A percentile compares a stretch with the other conserved stretches of the same genome.
Conservation (phyloP, 352 stramenopile species). For the Globisporangium polare region DNA sequence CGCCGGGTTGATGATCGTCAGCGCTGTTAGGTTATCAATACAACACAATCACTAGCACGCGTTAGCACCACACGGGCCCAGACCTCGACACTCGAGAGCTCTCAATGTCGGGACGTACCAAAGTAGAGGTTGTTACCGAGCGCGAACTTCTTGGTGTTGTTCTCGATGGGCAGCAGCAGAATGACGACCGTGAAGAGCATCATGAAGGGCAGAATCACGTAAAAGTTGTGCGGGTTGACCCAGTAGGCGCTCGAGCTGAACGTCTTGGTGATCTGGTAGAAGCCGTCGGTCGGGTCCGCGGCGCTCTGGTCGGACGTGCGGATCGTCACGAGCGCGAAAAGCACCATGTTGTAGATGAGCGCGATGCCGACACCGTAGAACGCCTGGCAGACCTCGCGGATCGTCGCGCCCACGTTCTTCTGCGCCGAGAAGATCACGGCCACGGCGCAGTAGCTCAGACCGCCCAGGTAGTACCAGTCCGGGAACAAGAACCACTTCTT, state of each 20-base stretch:
- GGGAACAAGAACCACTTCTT: slow-evolving; percentile 80
- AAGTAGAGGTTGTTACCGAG: slow-evolving; percentile 85
- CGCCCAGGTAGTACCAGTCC: slow-evolving; percentile 57
- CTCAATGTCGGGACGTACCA: slow-evolving; percentile 26
- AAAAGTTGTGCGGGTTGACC: slow-evolving; percentile 76
- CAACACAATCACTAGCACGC: too few species aligned
- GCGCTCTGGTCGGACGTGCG: slow-evolving; percentile 31
- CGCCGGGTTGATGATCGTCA: slow-evolving; percentile 72
- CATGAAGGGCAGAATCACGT: slow-evolving; percentile 63
- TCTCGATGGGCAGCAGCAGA: slow-evolving; percentile 62
- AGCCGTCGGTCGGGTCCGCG: slow-evolving; percentile 36
- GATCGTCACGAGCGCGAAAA: slow-evolving; percentile 48
- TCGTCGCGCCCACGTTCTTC: slow-evolving; percentile 67
- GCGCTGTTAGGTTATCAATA: slow-evolving; percentile 21
- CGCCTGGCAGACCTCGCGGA: slow-evolving; percentile 65
- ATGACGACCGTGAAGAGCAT: slow-evolving; percentile 67
- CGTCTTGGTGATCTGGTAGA: slow-evolving; percentile 54
- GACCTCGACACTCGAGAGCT: neutral
- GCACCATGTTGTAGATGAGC: slow-evolving; percentile 72
- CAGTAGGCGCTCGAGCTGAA: slow-evolving; percentile 63
- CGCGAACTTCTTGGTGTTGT: slow-evolving; percentile 85
- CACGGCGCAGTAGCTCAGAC: slow-evolving; percentile 73
- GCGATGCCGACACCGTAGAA: slow-evolving; percentile 79
- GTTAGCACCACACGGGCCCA: neutral
- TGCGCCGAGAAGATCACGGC: slow-evolving; percentile 74